Conservation (phyloP, 352 stramenopile species). For the Phytophthora pluvialis region DNA sequence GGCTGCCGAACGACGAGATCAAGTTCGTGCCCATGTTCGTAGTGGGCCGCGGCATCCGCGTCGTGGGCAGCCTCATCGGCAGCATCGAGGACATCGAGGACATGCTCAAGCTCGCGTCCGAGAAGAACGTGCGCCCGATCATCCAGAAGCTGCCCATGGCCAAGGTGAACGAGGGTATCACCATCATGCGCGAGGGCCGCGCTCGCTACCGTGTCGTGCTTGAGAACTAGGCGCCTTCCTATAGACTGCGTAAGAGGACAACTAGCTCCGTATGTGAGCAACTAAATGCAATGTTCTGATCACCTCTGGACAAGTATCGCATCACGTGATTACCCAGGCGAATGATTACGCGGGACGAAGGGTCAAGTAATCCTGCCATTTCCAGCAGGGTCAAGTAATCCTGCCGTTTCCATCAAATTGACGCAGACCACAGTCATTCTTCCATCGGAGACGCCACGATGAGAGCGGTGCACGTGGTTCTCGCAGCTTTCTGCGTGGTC, state of each 20-base stretch:
- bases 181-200: constrained; percentile 44
- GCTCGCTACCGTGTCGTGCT: constrained; percentile 59
- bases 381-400: constrained; percentile 15
- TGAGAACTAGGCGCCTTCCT: constrained; percentile 33
- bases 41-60: constrained; percentile 44
- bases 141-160: constrained; percentile 57
- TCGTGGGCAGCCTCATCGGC: constrained; percentile 86
- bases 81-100: constrained; percentile 84
- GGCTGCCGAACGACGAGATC: constrained; percentile 67
- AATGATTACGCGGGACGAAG: constrained; percentile 2
- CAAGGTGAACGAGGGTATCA: constrained; percentile 51
- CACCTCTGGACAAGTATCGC: too few species aligned
- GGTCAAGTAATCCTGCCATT: not conserved
- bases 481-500: constrained; percentile 8
- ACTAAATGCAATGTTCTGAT: constrained; percentile 7
- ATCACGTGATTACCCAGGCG: not conserved
- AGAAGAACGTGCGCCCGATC: constrained; percentile 63
- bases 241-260: not conserved
- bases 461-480: constrained; percentile 3
- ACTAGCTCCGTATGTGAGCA: not conserved
- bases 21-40: constrained; percentile 65
- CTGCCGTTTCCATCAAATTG: not conserved
- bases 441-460: constrained; percentile 4
- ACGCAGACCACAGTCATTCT: constrained; percentile 19
- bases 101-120: constrained; percentile 84